Base-by-base conservation (phyloP, 257 asterid genomes). In the Solanum sparsipilum region DNA sequence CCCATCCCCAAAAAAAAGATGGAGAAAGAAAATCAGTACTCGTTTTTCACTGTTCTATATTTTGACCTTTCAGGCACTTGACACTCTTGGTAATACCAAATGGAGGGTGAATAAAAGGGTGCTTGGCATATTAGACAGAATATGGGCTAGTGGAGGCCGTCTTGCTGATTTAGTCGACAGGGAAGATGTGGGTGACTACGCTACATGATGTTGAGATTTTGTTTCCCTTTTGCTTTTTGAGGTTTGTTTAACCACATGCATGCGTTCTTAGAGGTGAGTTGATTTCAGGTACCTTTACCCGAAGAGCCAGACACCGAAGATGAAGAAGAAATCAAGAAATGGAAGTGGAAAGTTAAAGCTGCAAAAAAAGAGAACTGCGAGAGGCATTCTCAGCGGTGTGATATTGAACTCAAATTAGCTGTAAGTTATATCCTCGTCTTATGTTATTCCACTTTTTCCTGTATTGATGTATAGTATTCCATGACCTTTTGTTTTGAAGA, bases 41-140 rank as follows among this genome's bases (percentile, higher is more conserved):
- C 10, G 29, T 34, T 68, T 86, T 72, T 41, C 85, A 76, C 87
- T 72, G 83, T 83, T 86, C 56, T 34, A 12, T 71, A 16, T 86
- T 84, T 88, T 87, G 63, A 63, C 65, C 52, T 60, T 88, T 23
- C 92, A 96, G 99, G 99, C 99, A 84, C 98, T 97, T 88, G 88
- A 96, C 90, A 94, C 98, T 16, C 99, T 97, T 83, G 99, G 99
- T 74, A 93, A 89, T 90, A 96, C 99, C 74, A 97, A 94, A 89
- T 97, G 99, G 99, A 95, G 94, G 95, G 93, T 96, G 88, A 97
- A 96, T 92, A 97, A 93, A 91, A 95, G 94, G 93, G 90, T 96
- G 83, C 93, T 97, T 85, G 89, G 94, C 90, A 90, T 95, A 44
- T 88, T 97, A 46, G 99, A 96, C 90, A 93, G 99, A 91, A 93